phyloP scores from a whole-genome alignment of 176 grass and related monocot genomes.

The Bromus sterilis region DNA sequence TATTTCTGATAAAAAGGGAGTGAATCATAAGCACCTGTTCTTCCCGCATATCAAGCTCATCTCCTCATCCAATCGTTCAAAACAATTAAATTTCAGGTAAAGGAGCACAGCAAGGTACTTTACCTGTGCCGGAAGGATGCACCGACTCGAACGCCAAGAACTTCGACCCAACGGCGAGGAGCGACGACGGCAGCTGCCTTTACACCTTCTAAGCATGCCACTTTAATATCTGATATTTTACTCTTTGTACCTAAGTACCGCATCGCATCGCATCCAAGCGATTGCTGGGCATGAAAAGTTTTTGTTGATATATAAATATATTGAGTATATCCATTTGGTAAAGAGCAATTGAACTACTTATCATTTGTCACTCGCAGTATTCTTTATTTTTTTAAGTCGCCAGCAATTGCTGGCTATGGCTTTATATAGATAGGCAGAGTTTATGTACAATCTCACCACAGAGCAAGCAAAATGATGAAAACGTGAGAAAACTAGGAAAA shows the following conservation, averaged over 20 bases:
- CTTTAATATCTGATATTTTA: slow-evolving; percentile 4
- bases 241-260: slow-evolving; percentile 6
- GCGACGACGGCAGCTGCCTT: slow-evolving; percentile 76
- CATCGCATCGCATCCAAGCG: slow-evolving; percentile 14
- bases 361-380: not conserved
- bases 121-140: slow-evolving; percentile 82
- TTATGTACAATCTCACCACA: no score
- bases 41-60: not conserved
- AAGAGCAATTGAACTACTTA: not conserved
- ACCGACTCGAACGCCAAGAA: slow-evolving; percentile 52
- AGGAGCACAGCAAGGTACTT: slow-evolving; percentile 48
- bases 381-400: no score
- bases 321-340: not conserved
- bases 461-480: no score
- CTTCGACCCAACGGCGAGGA: slow-evolving; percentile 76
- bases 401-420: no score
- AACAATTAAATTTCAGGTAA: slow-evolving; percentile 40
- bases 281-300: slow-evolving; percentile 25
- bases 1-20: not conserved
- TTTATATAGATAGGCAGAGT: no score
- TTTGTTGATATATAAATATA: slow-evolving; percentile 24
- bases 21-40: not conserved
- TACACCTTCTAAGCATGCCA: slow-evolving; percentile 44
- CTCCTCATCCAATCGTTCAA: not conserved
- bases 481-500: no score